Evolutionary conservation across 768 basidiomycete species (phyloP).

Genomic region (Tremella yokohamensis): DNA sequence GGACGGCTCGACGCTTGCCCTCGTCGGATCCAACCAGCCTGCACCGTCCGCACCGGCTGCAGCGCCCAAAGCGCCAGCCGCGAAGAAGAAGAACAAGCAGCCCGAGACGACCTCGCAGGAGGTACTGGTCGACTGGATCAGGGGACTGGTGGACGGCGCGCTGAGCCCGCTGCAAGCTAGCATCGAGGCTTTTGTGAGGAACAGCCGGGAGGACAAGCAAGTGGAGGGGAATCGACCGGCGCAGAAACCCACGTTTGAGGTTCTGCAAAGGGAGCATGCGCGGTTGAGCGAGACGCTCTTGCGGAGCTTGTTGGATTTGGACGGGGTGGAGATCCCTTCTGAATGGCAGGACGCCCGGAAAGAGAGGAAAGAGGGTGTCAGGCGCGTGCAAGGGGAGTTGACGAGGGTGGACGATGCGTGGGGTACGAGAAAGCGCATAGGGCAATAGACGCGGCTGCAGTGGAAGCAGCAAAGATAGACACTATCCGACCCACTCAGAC

Average conservation of each 20-base stretch:
- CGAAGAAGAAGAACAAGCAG: constrained; percentile 34
- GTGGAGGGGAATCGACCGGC: constrained; percentile 22
- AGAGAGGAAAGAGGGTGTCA: constrained; percentile 81
- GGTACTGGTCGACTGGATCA: constrained; percentile 36
- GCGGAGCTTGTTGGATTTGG: constrained; percentile 80
- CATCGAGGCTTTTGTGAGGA: constrained; percentile 29
- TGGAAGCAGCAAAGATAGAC: too few relatives aligned
- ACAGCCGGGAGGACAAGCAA: constrained; percentile 9
- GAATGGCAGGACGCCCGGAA: constrained; percentile 74
- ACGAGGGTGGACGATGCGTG: constrained; percentile 74
- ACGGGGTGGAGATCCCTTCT: constrained; percentile 69
- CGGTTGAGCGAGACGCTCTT: constrained; percentile 76
- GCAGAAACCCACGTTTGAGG: constrained; percentile 40
- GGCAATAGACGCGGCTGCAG: too few relatives aligned
- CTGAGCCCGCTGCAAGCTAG: constrained; percentile 29
- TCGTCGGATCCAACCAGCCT: constrained; percentile 60
- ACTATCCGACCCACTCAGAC: too few relatives aligned
- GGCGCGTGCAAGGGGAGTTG: constrained; percentile 74
- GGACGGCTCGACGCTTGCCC: constrained; percentile 64
- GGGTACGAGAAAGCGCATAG: constrained; percentile 50
- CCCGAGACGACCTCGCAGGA: constrained; percentile 34
- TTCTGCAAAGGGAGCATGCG: constrained; percentile 55
- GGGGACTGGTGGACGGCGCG: constrained; percentile 14
- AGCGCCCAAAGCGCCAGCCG: constrained; percentile 11
- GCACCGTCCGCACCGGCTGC: constrained; percentile 22